Conservation (phyloP, 176 grass and related monocot species). For the Juncus effusus region DNA sequence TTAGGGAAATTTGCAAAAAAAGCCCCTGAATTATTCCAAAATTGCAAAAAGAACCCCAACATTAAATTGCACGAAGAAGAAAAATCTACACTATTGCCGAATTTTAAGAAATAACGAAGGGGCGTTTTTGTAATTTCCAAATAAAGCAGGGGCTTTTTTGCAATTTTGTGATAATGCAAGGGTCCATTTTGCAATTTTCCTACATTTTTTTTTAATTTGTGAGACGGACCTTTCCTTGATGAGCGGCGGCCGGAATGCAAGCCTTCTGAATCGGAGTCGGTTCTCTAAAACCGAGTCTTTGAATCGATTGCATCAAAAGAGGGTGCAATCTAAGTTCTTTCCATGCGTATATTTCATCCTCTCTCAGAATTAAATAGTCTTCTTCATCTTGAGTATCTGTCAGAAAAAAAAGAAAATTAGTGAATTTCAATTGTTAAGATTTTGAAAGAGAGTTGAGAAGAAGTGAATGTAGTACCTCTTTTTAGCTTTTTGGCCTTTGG, state of each 20-base stretch:
- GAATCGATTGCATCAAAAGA: conserved; percentile 61
- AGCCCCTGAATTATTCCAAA: too few species aligned
- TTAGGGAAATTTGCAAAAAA: too few species aligned
- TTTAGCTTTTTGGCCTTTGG: too few species aligned
- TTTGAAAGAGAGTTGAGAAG: conserved; percentile 3
- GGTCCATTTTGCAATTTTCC: too few species aligned
- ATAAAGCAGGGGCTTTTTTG: not conserved
- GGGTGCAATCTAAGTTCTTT: conserved; percentile 69
- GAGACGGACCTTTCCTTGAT: conserved; percentile 85
- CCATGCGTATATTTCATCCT: conserved; percentile 80
- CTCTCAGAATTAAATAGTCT: conserved; percentile 39
- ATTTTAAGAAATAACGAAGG: too few species aligned
- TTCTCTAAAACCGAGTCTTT: conserved; percentile 74
- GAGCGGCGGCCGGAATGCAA: conserved; percentile 79
- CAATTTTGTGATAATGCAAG: too few species aligned
- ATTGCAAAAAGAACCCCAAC: too few species aligned
- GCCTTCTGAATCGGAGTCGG: conserved; percentile 83
- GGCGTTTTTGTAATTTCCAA: too few species aligned
- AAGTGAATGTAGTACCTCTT: conserved; percentile 19
- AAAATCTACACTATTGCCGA: too few species aligned
- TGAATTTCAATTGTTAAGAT: conserved; percentile 23
- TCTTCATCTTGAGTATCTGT: conserved; percentile 27
- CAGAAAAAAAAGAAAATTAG: conserved; percentile 11
- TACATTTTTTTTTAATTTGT: not conserved
- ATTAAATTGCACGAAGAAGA: too few species aligned